Evolutionary conservation across 2,329 filamentous ascomycete species (phyloP).

Genomic region (Alternaria metachromatica): DNA sequence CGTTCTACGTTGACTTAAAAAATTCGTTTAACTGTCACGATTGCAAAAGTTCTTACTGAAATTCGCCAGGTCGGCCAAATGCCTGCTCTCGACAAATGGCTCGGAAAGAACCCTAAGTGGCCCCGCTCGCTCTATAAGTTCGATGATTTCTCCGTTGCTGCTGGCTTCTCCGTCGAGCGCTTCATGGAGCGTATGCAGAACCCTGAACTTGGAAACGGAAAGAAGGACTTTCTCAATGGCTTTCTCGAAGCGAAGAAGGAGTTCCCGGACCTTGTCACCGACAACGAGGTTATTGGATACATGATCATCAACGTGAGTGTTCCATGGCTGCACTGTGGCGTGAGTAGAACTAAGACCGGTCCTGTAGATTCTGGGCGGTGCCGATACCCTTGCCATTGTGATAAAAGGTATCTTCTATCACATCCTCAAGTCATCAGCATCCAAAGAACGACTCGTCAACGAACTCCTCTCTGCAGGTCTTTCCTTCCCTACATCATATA

Average conservation of each 20-base stretch:
- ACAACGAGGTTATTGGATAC: slow-evolving; percentile 41
- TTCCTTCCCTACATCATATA: slow-evolving; percentile 27
- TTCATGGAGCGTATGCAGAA: slow-evolving; percentile 31
- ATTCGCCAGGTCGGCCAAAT: slow-evolving; percentile 35
- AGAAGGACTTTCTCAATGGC: slow-evolving; percentile 31
- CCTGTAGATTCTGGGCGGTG: slow-evolving; percentile 38
- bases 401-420: slow-evolving; percentile 36
- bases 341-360: neutral
- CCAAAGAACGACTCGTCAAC: slow-evolving; percentile 26
- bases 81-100: slow-evolving; percentile 35
- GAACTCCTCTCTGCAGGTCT: slow-evolving; percentile 31
- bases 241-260: slow-evolving; percentile 28
- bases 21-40: neutral
- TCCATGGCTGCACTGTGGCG: neutral
- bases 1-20: neutral
- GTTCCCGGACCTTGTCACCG: slow-evolving; percentile 27
- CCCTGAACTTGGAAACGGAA: slow-evolving; percentile 19
- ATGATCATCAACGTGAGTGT: slow-evolving; percentile 40
- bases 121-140: slow-evolving; percentile 28
- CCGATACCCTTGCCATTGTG: slow-evolving; percentile 37
- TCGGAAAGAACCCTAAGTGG: slow-evolving; percentile 29
- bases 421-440: slow-evolving; percentile 28
- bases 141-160: slow-evolving; percentile 30
- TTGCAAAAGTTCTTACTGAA: slow-evolving; percentile 3
- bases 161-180: slow-evolving; percentile 25